Percentiles rank a stretch among this genome's conserved stretches.
These are phyloP conservation scores for Syzygium oleosum DNA, from an alignment of 345 rosid species.

Conservation along the genomic window DNA sequence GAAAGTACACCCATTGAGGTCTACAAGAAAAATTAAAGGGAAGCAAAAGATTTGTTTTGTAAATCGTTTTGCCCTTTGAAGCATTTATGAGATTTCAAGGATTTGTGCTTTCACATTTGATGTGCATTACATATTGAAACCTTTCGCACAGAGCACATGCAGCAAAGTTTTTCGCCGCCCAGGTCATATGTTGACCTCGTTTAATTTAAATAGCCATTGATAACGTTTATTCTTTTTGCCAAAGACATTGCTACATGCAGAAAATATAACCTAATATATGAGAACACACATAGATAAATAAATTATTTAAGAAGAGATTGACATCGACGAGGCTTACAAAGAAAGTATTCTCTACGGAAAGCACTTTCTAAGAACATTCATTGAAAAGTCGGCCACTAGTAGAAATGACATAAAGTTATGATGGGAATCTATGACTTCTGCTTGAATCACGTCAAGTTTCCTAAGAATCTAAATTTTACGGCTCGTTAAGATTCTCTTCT, in stretches of 20 bases:
- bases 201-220: not conserved
- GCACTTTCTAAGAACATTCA: not conserved
- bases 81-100: not conserved
- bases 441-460: not conserved
- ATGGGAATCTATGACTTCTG: not conserved
- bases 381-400: not conserved
- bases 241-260: not conserved
- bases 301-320: not conserved
- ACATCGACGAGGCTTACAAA: not conserved
- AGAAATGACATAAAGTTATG: not conserved
- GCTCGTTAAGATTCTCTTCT: not conserved
- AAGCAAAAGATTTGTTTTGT: not conserved
- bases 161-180: not conserved
- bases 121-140: not conserved
- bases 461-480: not conserved
- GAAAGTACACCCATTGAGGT: not conserved
- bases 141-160: not conserved
- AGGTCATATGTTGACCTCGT: not conserved
- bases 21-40: not conserved
- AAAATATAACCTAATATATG: not conserved
- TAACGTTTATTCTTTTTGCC: not conserved
- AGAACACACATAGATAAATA: not conserved
- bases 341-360: not conserved
- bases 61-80: not conserved
- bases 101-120: not conserved